These are phyloP conservation scores for Fraxinus velutina DNA, from an alignment of 305 asterid species.

Conservation along the genomic window DNA sequence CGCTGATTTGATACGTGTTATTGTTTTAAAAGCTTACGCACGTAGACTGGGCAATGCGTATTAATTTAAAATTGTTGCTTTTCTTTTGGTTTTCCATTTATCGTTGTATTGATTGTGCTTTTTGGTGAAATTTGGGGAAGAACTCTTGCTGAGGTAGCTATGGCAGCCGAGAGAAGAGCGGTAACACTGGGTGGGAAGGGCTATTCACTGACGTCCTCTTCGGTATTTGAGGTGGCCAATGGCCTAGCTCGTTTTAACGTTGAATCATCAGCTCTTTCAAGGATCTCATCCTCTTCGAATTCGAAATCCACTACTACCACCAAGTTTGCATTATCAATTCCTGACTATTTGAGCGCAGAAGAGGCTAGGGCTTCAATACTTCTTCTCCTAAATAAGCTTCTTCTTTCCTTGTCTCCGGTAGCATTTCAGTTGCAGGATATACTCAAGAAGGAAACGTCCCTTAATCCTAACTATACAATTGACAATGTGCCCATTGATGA, in stretches of 20 bases:
- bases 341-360: conserved; percentile 37
- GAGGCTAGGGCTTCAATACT: conserved; percentile 65
- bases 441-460: conserved; percentile 30
- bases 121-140: neutral
- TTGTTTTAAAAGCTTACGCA: neutral
- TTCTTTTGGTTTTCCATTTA: neutral
- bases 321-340: conserved; percentile 41
- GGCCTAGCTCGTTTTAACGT: conserved; percentile 42
- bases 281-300: conserved; percentile 31
- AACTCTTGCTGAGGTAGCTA: conserved; percentile 15
- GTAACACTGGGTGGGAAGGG: conserved; percentile 71
- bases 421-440: conserved; percentile 39
- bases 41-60: neutral
- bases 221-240: conserved; percentile 49
- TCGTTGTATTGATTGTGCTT: neutral
- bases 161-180: conserved; percentile 45
- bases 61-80: neutral
- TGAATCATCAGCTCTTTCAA: conserved; percentile 56
- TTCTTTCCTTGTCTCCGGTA: conserved; percentile 41
- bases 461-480: conserved; percentile 25
- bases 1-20: neutral
- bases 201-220: conserved; percentile 43
- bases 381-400: conserved; percentile 54
- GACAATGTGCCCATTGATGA: conserved; percentile 32
- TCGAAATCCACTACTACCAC: conserved; percentile 21